phyloP scores from a whole-genome alignment of 2,329 filamentous ascomycete species.

The Coniosporium tulheliwenetii region DNA sequence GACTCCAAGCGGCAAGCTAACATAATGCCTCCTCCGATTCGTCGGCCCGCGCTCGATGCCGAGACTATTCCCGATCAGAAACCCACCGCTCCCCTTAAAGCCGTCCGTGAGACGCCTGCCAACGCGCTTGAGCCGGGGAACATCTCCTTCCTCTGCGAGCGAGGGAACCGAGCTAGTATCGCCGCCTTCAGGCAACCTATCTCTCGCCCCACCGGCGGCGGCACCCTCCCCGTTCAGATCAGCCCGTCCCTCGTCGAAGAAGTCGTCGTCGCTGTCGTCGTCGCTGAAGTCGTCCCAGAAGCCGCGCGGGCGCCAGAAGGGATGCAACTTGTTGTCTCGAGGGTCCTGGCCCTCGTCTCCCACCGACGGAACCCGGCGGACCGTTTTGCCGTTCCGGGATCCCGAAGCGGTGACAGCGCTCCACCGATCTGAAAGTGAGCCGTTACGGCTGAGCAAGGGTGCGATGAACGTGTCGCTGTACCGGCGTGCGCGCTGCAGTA shows the following conservation, averaged over 20 bases:
- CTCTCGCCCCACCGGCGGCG: neutral
- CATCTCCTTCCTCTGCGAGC: slow-evolving; percentile 5
- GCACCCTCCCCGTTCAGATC: neutral
- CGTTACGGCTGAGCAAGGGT: slow-evolving; percentile 18
- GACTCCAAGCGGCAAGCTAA: slow-evolving; percentile 17
- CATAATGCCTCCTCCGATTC: slow-evolving; percentile 24
- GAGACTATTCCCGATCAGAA: slow-evolving; percentile 39
- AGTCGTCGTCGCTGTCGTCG: slow-evolving; percentile 13
- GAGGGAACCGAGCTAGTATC: slow-evolving; percentile 26
- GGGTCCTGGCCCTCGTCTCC: neutral
- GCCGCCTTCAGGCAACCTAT: slow-evolving; percentile 24
- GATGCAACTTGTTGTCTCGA: slow-evolving; percentile 34
- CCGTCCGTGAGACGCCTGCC: slow-evolving; percentile 15
- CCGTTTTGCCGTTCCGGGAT: neutral
- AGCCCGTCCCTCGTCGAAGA: neutral
- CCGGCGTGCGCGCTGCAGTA: slow-evolving; percentile 27
- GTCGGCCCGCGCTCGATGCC: slow-evolving; percentile 34
- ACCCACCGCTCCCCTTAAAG: slow-evolving; percentile 25
- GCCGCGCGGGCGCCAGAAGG: slow-evolving; percentile 47
- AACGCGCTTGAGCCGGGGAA: slow-evolving; percentile 15
- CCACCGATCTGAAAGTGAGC: slow-evolving; percentile 1
- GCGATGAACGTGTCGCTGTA: slow-evolving; percentile 29
- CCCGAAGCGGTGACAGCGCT: neutral
- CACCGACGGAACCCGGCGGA: neutral
- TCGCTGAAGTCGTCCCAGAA: slow-evolving; percentile 43